Evolutionary conservation across 345 rosid species (phyloP).

Genomic region (Turritis glabra): DNA sequence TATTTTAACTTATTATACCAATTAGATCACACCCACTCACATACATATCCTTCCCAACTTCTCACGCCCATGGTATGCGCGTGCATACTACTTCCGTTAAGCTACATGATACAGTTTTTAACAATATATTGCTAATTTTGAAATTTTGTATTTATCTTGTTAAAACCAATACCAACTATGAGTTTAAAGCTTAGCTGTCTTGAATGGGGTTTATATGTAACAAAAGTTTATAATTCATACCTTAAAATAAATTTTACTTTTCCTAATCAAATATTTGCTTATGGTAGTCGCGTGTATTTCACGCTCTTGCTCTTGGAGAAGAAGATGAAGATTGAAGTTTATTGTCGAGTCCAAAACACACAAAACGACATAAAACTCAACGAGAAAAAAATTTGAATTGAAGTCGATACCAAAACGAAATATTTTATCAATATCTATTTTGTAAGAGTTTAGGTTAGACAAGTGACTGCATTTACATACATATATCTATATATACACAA

Average conservation of each 20-base stretch:
- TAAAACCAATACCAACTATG: background rate
- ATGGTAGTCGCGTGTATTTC: constrained; percentile 23
- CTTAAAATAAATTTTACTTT: background rate
- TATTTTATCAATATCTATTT: constrained; percentile 6
- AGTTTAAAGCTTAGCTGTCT: background rate
- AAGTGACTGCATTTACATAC: constrained; percentile 41
- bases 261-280: background rate
- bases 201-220: background rate
- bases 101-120: background rate
- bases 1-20: constrained; percentile 33
- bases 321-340: constrained; percentile 11
- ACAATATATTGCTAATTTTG: background rate
- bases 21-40: constrained; percentile 40
- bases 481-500: constrained; percentile 26
- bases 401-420: constrained; percentile 30
- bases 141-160: background rate
- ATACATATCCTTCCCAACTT: constrained; percentile 3
- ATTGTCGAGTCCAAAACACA: constrained; percentile 32
- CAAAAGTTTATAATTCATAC: too few species aligned
- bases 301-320: constrained; percentile 13
- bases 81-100: constrained; percentile 14
- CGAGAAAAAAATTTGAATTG: constrained; percentile 14
- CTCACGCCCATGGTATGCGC: background rate
- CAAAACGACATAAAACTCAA: constrained; percentile 37
- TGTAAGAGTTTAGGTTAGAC: constrained; percentile 44